Percentiles rank a stretch among this genome's conserved stretches.
Conservation (phyloP, 2,329 filamentous ascomycete genomes). For the Sclerotiophoma versabilis region DNA sequence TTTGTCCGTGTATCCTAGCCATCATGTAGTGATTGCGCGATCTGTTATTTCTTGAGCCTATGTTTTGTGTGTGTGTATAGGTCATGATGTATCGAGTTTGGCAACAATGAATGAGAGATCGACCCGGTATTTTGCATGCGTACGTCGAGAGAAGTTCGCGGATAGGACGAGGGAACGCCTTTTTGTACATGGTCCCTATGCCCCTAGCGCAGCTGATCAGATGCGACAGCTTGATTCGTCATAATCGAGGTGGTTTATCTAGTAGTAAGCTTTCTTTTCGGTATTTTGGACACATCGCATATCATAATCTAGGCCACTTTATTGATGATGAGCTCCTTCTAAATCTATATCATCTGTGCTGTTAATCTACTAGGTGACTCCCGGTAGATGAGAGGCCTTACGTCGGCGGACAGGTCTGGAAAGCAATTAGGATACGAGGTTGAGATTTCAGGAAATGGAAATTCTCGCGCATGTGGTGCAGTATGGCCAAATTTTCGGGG, state of each 20-base stretch:
- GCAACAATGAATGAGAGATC: too few species aligned
- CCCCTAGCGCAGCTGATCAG: not conserved
- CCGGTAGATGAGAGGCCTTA: not conserved
- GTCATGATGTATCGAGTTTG: not conserved
- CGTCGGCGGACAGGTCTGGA: not conserved
- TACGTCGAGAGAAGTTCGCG: not conserved
- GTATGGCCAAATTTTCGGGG: not conserved
- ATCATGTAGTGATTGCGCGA: not conserved
- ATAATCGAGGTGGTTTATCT: not conserved
- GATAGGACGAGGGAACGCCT: not conserved
- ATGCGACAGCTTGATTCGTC: not conserved
- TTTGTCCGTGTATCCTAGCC: not conserved
- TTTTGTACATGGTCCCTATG: not conserved
- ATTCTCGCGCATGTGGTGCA: not conserved
- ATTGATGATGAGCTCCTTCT: not conserved
- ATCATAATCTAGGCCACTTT: not conserved
- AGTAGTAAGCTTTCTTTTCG: not conserved
- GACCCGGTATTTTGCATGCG: too few species aligned
- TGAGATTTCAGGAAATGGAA: not conserved
- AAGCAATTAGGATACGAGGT: not conserved
- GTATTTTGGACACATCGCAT: too few species aligned
- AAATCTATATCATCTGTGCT: not conserved
- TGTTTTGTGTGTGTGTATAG: not conserved
- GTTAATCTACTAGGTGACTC: not conserved
- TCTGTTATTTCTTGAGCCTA: not conserved